A percentile compares a stretch with the other conserved stretches of the same genome.
phyloP scores from a whole-genome alignment of 495 filamentous ascomycete species.

The Thermothielavioides terrestris region DNA sequence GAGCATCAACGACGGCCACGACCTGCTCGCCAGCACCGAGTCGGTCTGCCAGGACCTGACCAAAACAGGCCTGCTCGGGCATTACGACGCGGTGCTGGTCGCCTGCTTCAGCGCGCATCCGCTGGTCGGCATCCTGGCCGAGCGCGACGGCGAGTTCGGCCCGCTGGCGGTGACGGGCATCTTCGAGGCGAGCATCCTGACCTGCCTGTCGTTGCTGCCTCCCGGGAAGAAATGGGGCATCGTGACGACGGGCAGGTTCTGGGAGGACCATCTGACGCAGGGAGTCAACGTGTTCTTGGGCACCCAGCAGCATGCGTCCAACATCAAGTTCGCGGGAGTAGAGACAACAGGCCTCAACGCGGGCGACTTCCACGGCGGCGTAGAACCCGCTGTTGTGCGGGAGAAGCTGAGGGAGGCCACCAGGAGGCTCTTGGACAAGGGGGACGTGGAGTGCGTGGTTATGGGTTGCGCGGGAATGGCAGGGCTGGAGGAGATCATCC shows the following conservation, averaged over 20 bases:
- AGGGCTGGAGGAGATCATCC: conserved; percentile 74
- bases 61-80: conserved; percentile 24
- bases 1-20: conserved; percentile 57
- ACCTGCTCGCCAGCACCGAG: conserved; percentile 41
- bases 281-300: conserved; percentile 54
- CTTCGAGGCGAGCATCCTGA: conserved; percentile 68
- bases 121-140: conserved; percentile 54
- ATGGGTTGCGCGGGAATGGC: conserved; percentile 89
- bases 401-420: conserved; percentile 61
- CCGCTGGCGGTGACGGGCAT: conserved; percentile 64
- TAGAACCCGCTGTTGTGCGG: conserved; percentile 53
- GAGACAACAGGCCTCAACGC: conserved; percentile 79
- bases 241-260: conserved; percentile 76
- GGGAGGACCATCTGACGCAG: conserved; percentile 60
- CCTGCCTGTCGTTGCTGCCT: conserved; percentile 43
- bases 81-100: conserved; percentile 70
- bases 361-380: conserved; percentile 63
- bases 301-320: conserved; percentile 10
- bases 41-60: conserved; percentile 49
- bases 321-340: conserved; percentile 60
- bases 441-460: conserved; percentile 56
- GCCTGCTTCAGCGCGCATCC: conserved; percentile 89
- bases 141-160: conserved; percentile 20
- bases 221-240: conserved; percentile 64
- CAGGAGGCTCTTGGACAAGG: conserved; percentile 48